Conservation (phyloP, 2,329 filamentous ascomycete species). For the Bipolaris sorokiniana region DNA sequence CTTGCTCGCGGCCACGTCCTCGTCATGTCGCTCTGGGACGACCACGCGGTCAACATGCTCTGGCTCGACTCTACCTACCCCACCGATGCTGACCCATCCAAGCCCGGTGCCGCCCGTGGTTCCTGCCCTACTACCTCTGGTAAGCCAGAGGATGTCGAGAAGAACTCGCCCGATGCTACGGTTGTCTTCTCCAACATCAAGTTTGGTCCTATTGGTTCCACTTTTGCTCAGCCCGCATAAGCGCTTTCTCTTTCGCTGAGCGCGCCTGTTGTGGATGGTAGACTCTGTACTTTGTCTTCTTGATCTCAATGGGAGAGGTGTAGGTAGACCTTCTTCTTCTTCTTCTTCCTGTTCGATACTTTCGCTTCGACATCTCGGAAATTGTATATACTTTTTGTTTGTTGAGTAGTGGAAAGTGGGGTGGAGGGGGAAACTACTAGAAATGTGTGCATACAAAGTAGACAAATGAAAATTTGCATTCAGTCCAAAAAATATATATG, state of each 20-base stretch:
- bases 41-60: slow-evolving; percentile 72
- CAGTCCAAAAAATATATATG: slow-evolving; percentile 2
- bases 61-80: slow-evolving; percentile 76
- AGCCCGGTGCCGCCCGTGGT: slow-evolving; percentile 46
- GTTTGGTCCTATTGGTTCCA: slow-evolving; percentile 50
- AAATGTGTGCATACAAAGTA: slow-evolving; percentile 16
- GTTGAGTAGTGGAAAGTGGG: not conserved
- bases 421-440: slow-evolving; percentile 6
- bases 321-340: not conserved
- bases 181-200: slow-evolving; percentile 51
- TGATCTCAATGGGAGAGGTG: not conserved
- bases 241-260: slow-evolving; percentile 4
- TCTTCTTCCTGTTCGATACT: not conserved
- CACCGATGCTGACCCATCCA: slow-evolving; percentile 43
- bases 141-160: slow-evolving; percentile 47
- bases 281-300: not conserved
- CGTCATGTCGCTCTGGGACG: slow-evolving; percentile 68
- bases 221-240: slow-evolving; percentile 43
- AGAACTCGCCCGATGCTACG: slow-evolving; percentile 40
- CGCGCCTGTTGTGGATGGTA: not conserved
- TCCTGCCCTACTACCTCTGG: slow-evolving; percentile 48
- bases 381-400: slow-evolving; percentile 20
- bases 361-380: slow-evolving; percentile 12
- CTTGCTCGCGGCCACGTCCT: slow-evolving; percentile 67
- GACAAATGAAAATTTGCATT: slow-evolving; percentile 17